Evolutionary conservation across 305 asterid species (phyloP).

Genomic region (Solanum hybrid): DNA sequence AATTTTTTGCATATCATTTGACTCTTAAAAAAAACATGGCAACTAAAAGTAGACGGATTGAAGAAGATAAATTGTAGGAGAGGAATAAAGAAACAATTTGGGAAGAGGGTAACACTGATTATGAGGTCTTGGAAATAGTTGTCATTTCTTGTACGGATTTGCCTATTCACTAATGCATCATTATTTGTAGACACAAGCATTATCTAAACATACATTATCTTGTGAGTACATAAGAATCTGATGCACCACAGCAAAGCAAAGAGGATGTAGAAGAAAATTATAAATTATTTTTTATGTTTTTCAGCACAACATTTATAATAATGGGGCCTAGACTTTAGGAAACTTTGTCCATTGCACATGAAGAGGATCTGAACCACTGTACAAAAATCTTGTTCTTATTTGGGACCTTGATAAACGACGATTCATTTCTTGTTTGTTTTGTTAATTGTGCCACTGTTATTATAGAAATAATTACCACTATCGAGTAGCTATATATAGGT

Average conservation of each 20-base stretch:
- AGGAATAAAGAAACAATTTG: background rate
- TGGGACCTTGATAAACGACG: constrained; percentile 18
- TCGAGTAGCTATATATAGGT: background rate
- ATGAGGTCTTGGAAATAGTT: background rate
- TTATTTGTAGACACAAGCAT: background rate
- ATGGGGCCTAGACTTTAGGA: constrained; percentile 13
- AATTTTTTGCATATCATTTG: too few relatives aligned
- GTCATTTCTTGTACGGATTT: constrained; percentile 2
- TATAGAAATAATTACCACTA: background rate
- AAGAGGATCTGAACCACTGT: constrained; percentile 13
- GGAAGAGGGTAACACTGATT: background rate
- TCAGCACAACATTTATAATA: constrained; percentile 8
- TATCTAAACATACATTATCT: constrained; percentile 6
- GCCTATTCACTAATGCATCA: background rate
- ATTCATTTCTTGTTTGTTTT: constrained; percentile 18
- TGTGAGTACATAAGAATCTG: background rate
- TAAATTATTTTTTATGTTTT: background rate
- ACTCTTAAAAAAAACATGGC: too few relatives aligned
- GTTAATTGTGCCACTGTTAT: constrained; percentile 17
- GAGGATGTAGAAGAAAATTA: constrained; percentile 2
- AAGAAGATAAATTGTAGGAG: background rate
- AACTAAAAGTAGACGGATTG: background rate
- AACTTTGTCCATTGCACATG: constrained; percentile 29
- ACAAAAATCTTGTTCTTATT: constrained; percentile 21
- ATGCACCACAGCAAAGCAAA: constrained; percentile 29